These are phyloP conservation scores for cucumber (Cucumis sativus) DNA, from an alignment of 306 rosid species.

Conservation along the genomic window Cucumber_9930_V3 NC_026658.2:9370501-9371000, in stretches of 20 bases:
- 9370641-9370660: slow-evolving; percentile 55
- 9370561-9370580: not conserved
- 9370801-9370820: not conserved
- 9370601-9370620: not conserved
- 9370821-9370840: not conserved
- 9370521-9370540: not conserved
- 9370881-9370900: not conserved
- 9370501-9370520: slow-evolving; percentile 1
- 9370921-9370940: not conserved
- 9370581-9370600: not conserved
- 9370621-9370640: slow-evolving; percentile 57
- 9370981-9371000: not conserved
- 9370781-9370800: not conserved
- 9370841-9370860: not conserved
- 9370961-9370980: not conserved
- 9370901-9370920: not conserved
- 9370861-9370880: not conserved
- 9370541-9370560: not conserved
- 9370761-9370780: not conserved
- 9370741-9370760: slow-evolving; percentile 8
- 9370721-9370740: slow-evolving; percentile 1
- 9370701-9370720: slow-evolving; percentile 50
- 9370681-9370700: slow-evolving; percentile 62
- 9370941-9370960: not conserved
- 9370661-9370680: slow-evolving; percentile 74